Evolutionary conservation across 768 basidiomycete genomes (phyloP).

Genomic region (Mycena floridula): DNA sequence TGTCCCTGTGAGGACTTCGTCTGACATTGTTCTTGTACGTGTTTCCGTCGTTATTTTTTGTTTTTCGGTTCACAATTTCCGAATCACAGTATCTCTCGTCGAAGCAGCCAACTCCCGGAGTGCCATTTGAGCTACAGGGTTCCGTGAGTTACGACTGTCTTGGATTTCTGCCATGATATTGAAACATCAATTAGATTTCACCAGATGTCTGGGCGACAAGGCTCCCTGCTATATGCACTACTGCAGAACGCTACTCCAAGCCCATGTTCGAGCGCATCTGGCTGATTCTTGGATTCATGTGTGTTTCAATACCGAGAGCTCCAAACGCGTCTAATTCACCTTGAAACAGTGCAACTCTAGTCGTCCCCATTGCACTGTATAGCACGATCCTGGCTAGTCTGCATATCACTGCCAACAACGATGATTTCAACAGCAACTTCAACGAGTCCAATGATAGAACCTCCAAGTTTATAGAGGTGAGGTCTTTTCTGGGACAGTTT

Average conservation of each 20-base stretch:
- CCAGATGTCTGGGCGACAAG: slow-evolving; percentile 39
- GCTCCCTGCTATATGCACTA: slow-evolving; percentile 26
- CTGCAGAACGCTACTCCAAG: slow-evolving; percentile 34
- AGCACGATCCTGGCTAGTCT: slow-evolving; percentile 23
- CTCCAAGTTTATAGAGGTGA: slow-evolving; percentile 1
- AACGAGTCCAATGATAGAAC: background rate
- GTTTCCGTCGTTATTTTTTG: background rate
- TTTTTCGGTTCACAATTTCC: too few species aligned
- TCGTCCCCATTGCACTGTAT: slow-evolving; percentile 34
- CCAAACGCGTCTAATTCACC: slow-evolving; percentile 4
- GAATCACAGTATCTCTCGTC: slow-evolving; percentile 31
- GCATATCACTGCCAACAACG: too few species aligned
- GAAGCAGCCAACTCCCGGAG: slow-evolving; percentile 19
- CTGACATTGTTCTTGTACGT: slow-evolving; percentile 12
- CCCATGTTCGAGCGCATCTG: slow-evolving; percentile 40
- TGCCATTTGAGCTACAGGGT: slow-evolving; percentile 32
- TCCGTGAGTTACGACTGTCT: slow-evolving; percentile 21
- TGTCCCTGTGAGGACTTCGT: slow-evolving; percentile 3
- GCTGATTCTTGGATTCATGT: slow-evolving; percentile 34
- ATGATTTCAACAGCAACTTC: too few species aligned
- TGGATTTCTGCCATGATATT: background rate
- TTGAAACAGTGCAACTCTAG: slow-evolving; percentile 27
- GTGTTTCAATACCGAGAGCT: slow-evolving; percentile 8
- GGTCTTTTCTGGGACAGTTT: background rate
- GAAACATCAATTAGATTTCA: slow-evolving; percentile 25